These are phyloP conservation scores for Aphanocladium album DNA, from an alignment of 2,329 filamentous ascomycete genomes.

Conservation along the genomic window DNA sequence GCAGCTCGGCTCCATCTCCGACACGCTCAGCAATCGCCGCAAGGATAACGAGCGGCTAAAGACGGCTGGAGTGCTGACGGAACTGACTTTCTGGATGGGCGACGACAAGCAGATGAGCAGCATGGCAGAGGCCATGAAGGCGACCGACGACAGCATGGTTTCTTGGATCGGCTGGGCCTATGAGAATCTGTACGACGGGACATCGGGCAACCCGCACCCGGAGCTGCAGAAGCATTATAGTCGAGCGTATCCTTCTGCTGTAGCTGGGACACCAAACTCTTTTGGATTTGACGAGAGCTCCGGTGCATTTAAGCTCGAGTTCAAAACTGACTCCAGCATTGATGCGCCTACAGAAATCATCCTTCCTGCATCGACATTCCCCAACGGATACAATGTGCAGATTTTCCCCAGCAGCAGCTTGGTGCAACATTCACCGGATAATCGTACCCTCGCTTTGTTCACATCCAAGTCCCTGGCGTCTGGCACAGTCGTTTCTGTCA, in stretches of 20 bases:
- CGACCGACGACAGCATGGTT: constrained; percentile 16
- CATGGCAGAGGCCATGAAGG: constrained; percentile 15
- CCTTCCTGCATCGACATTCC: constrained; percentile 14
- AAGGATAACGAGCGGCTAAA: constrained; percentile 16
- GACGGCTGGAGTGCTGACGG: constrained; percentile 17
- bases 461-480: not conserved
- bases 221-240: constrained; percentile 17
- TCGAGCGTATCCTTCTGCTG: constrained; percentile 17
- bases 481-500: constrained; percentile 10
- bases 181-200: constrained; percentile 18
- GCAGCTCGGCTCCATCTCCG: constrained; percentile 16
- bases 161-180: constrained; percentile 20
- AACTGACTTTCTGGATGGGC: constrained; percentile 18
- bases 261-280: constrained; percentile 14
- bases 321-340: constrained; percentile 11
- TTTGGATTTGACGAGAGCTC: constrained; percentile 15
- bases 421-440: constrained; percentile 4
- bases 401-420: constrained; percentile 11
- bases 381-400: constrained; percentile 14
- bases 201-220: constrained; percentile 13
- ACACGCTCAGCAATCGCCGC: constrained; percentile 14
- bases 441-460: constrained; percentile 16
- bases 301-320: constrained; percentile 13
- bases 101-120: constrained; percentile 15
- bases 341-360: constrained; percentile 18